Percentiles rank a stretch among this genome's conserved stretches.
These are phyloP conservation scores for Vaccinium macrocarpon DNA, from an alignment of 148 eudicot species.

Conservation along the genomic window DNA sequence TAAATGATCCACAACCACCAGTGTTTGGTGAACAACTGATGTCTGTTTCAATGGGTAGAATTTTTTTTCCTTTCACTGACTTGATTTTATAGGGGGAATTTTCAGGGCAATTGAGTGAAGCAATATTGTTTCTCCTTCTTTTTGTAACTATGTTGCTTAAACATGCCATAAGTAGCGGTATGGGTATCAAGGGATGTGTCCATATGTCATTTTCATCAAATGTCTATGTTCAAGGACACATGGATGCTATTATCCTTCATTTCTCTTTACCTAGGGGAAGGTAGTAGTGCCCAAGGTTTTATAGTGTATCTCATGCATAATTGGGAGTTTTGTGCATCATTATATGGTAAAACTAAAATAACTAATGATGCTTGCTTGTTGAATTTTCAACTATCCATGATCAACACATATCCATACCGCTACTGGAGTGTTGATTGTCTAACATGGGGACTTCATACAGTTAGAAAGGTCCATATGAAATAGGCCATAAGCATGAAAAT, in stretches of 20 bases:
- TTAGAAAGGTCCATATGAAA: neutral
- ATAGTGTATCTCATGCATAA: neutral
- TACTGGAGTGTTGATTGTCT: neutral
- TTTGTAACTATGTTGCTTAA: neutral
- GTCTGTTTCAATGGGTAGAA: slow-evolving; percentile 27
- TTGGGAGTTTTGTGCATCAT: neutral
- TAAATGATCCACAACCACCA: slow-evolving; percentile 45
- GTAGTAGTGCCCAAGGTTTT: neutral
- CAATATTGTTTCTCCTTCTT: neutral
- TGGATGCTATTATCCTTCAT: neutral
- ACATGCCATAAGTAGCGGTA: neutral
- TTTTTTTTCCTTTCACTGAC: neutral
- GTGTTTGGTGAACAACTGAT: slow-evolving; percentile 30
- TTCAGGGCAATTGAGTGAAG: neutral
- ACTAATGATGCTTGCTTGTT: neutral
- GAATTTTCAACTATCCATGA: neutral
- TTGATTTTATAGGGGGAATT: neutral
- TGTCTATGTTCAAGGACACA: neutral
- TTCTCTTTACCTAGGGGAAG: neutral
- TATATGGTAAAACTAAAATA: neutral
- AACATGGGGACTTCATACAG: neutral
- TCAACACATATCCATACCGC: neutral
- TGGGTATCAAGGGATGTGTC: neutral
- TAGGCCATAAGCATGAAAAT: neutral
- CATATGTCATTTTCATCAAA: neutral